Base-by-base conservation (phyloP, 306 rosid species). In the Vigna reflexopilosa region DNA sequence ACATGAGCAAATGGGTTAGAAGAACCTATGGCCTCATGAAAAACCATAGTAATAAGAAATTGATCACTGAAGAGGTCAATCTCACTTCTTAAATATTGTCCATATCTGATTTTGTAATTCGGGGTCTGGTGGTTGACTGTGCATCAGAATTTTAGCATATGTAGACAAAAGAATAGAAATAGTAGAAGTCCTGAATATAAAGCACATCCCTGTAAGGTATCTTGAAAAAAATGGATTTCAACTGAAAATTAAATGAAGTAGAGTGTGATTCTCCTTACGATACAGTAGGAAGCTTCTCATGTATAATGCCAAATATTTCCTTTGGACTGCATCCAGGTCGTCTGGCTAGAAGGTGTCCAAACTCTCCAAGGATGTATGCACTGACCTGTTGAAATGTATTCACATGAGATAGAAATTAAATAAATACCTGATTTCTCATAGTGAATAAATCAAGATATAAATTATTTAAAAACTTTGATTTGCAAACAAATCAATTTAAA, bases 111-210 rank as follows among this genome's bases (percentile, higher is more conserved):
- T 96, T 85, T 96, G 99, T 77, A 96, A 88, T 78, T 96, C 99
- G 75, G 86, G 93, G 77, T 96, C 99, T 69, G 98, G 97, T 66
- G 98, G 98, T 83, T 96, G 99, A 72, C 83, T 83, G 85, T 93
- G 99, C 99, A 96, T 96, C 84, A 96, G 86, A 86, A 96, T 91
- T 82, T 96, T 96, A 83, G 99, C 98, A 83, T 96, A 96, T 81
- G 99, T 87, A 45, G 99, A 93, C 73, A 96, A 88, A 87, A 96
- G 99, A 86, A 96, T 91, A 32, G 99, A 88, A 76, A 96, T 80
- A 70, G 98, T 90, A 80, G 94, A 76, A 70, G 86, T 85, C 87
- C 99, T 96, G 93, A 87, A 85, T 84, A 83, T 76, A 70, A 85
- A 86, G 70, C 65, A 80, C 63, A 62, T 45, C 34, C 49, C 45